phyloP scores from a whole-genome alignment of 257 asterid genomes.

The Galeopsis tetrahit region DNA sequence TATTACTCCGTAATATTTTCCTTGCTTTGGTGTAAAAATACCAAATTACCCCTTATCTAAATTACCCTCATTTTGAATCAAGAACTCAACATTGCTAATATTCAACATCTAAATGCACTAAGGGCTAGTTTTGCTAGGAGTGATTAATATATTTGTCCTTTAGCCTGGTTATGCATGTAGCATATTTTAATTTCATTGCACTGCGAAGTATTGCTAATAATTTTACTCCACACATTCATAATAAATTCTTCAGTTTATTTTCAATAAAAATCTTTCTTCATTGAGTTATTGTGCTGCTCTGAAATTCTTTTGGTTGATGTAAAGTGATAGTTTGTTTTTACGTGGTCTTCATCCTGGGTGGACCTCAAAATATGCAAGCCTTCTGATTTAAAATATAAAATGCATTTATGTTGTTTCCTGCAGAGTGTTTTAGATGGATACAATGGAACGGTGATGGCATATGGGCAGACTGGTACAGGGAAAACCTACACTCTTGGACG shows the following conservation, averaged over 20 bases:
- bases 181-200: neutral
- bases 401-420: conserved; percentile 19
- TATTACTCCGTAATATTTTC: too few species aligned
- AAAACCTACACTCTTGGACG: conserved; percentile 90
- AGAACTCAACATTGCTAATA: too few species aligned
- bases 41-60: too few species aligned
- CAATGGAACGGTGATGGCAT: conserved; percentile 94
- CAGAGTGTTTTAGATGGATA: conserved; percentile 97
- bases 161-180: conserved; percentile 11
- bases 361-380: neutral
- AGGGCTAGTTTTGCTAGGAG: neutral
- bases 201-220: neutral
- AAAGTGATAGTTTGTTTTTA: neutral
- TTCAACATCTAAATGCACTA: too few species aligned
- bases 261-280: neutral
- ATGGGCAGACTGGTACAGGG: conserved; percentile 97
- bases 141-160: neutral
- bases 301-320: conserved; percentile 29
- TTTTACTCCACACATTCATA: neutral
- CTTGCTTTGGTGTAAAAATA: too few species aligned
- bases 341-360: conserved; percentile 17
- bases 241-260: conserved; percentile 1
- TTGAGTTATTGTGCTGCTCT: conserved; percentile 1
- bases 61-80: too few species aligned
- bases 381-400: conserved; percentile 11